phyloP scores from a whole-genome alignment of 768 basidiomycete species.

The Boletus subcaerulescens region DNA sequence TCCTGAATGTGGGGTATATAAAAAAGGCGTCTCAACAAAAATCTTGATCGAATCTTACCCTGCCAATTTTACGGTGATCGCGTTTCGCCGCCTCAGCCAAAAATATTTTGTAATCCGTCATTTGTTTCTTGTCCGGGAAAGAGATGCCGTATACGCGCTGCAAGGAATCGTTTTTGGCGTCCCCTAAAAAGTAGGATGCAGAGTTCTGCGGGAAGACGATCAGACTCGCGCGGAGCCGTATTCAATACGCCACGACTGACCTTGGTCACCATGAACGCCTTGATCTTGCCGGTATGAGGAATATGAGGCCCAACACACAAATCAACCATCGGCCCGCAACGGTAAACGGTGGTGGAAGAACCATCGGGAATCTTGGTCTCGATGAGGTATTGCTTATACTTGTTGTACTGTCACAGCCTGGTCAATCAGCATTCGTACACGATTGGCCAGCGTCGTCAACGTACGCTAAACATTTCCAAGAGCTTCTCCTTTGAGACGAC shows the following conservation, averaged over 20 bases:
- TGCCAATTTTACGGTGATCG: slow-evolving; percentile 95
- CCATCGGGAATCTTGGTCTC: slow-evolving; percentile 95
- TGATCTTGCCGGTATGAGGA: slow-evolving; percentile 96
- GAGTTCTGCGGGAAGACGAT: slow-evolving; percentile 62
- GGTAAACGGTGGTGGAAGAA: slow-evolving; percentile 94
- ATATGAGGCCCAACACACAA: slow-evolving; percentile 97
- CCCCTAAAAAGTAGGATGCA: slow-evolving; percentile 96
- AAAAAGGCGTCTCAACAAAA: background rate
- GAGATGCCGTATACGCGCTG: slow-evolving; percentile 98
- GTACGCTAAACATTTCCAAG: slow-evolving; percentile 91
- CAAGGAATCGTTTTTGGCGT: slow-evolving; percentile 87
- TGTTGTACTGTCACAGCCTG: slow-evolving; percentile 77
- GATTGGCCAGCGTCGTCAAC: slow-evolving; percentile 26
- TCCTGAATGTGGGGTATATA: slow-evolving; percentile 45
- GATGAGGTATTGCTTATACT: slow-evolving; percentile 96
- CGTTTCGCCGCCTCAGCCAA: slow-evolving; percentile 97
- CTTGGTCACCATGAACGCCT: slow-evolving; percentile 96
- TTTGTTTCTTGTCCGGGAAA: slow-evolving; percentile 96
- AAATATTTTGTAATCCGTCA: slow-evolving; percentile 93
- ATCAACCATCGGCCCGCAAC: slow-evolving; percentile 98
- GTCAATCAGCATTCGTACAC: slow-evolving; percentile 1
- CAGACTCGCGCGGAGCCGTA: background rate
- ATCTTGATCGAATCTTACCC: slow-evolving; percentile 38
- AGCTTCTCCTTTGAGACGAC: slow-evolving; percentile 93
- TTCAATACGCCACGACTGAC: slow-evolving; percentile 34